Conservation (phyloP, 129 eudicot genomes). For the Deinandra increscens region DNA sequence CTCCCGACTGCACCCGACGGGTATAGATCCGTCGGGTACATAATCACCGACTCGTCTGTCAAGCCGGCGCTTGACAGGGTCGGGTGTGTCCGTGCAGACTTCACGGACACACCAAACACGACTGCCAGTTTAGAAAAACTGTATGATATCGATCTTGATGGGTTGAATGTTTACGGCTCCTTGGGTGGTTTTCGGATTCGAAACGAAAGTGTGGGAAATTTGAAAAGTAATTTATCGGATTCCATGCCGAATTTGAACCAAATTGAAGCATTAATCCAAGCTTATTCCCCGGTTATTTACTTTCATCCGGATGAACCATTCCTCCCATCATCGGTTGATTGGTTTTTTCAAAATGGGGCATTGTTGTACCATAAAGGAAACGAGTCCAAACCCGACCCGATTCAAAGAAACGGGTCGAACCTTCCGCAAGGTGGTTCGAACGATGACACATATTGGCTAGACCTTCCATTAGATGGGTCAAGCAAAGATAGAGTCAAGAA, state of each 20-base stretch:
- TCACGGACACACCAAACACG: conserved; percentile 33
- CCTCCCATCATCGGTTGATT: conserved; percentile 49
- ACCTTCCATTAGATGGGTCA: conserved; percentile 41
- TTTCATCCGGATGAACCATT: conserved; percentile 48
- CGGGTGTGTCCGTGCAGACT: conserved; percentile 37
- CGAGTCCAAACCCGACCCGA: conserved; percentile 32
- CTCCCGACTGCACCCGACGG: conserved; percentile 41
- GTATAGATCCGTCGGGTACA: conserved; percentile 40
- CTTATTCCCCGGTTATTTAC: conserved; percentile 47
- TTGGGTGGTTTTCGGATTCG: conserved; percentile 56
- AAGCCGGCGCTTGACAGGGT: conserved; percentile 43
- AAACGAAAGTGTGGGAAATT: conserved; percentile 30
- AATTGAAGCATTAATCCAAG: conserved; percentile 34
- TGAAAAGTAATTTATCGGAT: conserved; percentile 21
- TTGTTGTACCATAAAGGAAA: conserved; percentile 39
- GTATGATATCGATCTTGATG: conserved; percentile 27
- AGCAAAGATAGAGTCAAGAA: conserved; percentile 40
- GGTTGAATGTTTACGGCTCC: conserved; percentile 42
- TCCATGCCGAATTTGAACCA: conserved; percentile 48
- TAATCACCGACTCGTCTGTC: conserved; percentile 27
- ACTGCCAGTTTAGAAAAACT: conserved; percentile 10
- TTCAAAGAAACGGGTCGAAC: conserved; percentile 38
- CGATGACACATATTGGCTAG: conserved; percentile 53
- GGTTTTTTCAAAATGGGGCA: conserved; percentile 59
- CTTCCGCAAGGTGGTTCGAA: conserved; percentile 55